Percentiles rank a stretch among this genome's conserved stretches.
Evolutionary conservation across 257 asterid species (phyloP).

Genomic region (Cordia subcordata): DNA sequence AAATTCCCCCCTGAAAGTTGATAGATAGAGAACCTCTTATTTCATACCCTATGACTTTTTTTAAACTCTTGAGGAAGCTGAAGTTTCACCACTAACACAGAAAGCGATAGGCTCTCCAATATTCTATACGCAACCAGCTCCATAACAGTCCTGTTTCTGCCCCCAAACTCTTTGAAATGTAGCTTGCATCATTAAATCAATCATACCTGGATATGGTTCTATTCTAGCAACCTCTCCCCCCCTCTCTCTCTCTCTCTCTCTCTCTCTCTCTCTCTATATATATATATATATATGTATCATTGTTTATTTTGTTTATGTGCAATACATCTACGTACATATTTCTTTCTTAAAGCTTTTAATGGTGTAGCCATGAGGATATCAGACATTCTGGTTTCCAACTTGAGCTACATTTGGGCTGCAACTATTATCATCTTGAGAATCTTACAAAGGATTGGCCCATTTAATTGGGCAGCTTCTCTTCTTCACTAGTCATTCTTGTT

Average conservation of each 20-base stretch:
- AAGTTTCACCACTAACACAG: neutral
- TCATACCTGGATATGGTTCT: neutral
- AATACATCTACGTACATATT: neutral
- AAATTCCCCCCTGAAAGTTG: too few species aligned
- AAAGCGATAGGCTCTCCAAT: neutral
- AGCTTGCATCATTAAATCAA: neutral
- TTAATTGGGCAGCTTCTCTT: neutral
- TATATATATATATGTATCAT: neutral
- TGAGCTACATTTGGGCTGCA: slow-evolving; percentile 7
- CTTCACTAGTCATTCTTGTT: slow-evolving; percentile 9
- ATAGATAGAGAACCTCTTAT: too few species aligned
- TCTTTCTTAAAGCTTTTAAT: neutral
- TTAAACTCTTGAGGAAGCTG: neutral
- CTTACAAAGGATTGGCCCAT: slow-evolving; percentile 2
- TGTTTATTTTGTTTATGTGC: neutral
- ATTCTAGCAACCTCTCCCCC: neutral
- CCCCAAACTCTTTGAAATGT: neutral
- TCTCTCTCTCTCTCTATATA: too few species aligned
- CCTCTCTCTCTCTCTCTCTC: neutral
- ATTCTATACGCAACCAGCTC: neutral
- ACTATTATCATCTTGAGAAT: slow-evolving; percentile 1
- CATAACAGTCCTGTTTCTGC: slow-evolving; percentile 4
- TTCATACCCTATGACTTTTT: too few species aligned
- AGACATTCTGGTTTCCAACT: slow-evolving; percentile 9
- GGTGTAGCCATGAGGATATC: slow-evolving; percentile 3